Conservation (phyloP, 768 basidiomycete genomes). For the Filobasidium wieringae region DNA sequence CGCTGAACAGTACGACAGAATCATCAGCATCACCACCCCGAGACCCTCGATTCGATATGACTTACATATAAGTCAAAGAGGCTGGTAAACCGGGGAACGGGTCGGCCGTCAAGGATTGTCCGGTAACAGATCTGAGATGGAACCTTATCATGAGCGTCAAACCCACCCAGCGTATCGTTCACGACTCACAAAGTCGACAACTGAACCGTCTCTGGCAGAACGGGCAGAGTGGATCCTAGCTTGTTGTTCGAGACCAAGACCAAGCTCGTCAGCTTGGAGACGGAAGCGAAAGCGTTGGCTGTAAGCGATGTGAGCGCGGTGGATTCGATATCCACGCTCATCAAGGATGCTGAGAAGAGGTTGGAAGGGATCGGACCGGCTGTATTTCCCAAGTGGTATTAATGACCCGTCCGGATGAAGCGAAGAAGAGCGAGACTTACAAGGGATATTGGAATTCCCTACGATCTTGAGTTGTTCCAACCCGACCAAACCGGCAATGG, state of each 20-base stretch:
- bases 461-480: conserved; percentile 28
- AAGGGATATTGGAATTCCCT: conserved; percentile 32
- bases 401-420: neutral
- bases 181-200: conserved; percentile 22
- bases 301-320: conserved; percentile 30
- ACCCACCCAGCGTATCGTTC: neutral
- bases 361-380: conserved; percentile 31
- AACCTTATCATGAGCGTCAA: neutral
- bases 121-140: conserved; percentile 28
- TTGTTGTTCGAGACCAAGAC: conserved; percentile 32
- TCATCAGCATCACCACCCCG: neutral
- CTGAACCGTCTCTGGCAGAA: neutral
- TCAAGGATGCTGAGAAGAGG: conserved; percentile 23
- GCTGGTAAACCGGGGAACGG: conserved; percentile 22
- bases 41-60: neutral
- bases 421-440: conserved; percentile 19
- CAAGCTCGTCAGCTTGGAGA: conserved; percentile 22
- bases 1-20: conserved; percentile 14
- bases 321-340: conserved; percentile 31
- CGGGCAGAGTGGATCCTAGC: conserved; percentile 31
- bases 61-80: conserved; percentile 34
- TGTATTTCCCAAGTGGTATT: conserved; percentile 12
- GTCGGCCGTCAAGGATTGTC: conserved; percentile 26
- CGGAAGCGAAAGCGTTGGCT: conserved; percentile 16
- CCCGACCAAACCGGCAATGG: conserved; percentile 30